Evolutionary conservation across 2,329 filamentous ascomycete species (phyloP), one percentile per base, ranked within the genome.

Genomic region (Penicillium sp.): DNA sequence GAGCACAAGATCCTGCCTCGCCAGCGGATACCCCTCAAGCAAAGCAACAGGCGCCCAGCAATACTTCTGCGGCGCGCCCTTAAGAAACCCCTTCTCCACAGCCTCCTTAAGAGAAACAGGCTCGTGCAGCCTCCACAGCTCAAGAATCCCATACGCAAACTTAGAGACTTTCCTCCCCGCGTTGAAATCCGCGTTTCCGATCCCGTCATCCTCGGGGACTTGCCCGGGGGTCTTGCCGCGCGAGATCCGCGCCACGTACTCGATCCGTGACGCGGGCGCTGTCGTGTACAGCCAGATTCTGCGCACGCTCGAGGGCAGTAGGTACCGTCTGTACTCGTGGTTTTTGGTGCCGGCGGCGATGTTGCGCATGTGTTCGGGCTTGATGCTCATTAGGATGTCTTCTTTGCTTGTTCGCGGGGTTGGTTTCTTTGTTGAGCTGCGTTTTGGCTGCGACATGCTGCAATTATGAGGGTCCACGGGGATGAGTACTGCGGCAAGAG

Each of bases 251-350:
- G 85, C 86, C 82, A 90, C 87, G 69, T 89, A 88, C 56, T 78
- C 82, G 8, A 90, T 73, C 59, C 83, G 75, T n/a, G 75, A 79
- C 9, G 74, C 69, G 0, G 80, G 84, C 35, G 69, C 75, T 17
- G 78, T 85, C 17, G 81, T 79, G 66, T 88, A 87, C 17, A 90
- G 78, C 88, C 88, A 90, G 67, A 89, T 80, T n/a, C 88, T 85
- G 19, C 75, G 78, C 5, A 88, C 84, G 17, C 81, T 78, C 3
- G 77, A 70, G 11, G 62, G 63, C 1, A 90, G 81, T 53, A 79
- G 82, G 76, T 85, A 88, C 17, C 77, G 75, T 48, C 87, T 80
- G 62, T 85, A 84, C 56, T 89, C 80, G 68, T 88, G 82, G 58
- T 86, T 79, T 58, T 84, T 83, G 3, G 47, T 13, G 1, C 58